Base-by-base conservation (phyloP, 768 basidiomycete species). In the Hemileccinum impolitum region DNA sequence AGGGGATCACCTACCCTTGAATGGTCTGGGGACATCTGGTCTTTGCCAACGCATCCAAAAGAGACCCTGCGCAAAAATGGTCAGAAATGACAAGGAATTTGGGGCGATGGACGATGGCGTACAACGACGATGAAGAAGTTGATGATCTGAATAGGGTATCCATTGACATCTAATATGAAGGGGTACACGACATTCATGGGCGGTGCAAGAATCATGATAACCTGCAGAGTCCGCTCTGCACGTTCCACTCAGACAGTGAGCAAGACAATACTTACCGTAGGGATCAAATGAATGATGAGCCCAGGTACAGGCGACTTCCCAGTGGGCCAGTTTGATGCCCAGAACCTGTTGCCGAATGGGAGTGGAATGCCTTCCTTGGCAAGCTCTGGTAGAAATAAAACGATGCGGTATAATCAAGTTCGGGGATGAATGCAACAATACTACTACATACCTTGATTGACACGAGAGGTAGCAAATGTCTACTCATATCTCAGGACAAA, bases 311-410 rank as follows among this genome's bases (percentile, higher is more conserved):
- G 81, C 0, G 81, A 76, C 52, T 75, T 77, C 5, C 79, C 77
- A 1, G 76, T 78, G 1, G 79, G 79, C 80, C 79, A 80, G 55
- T 81, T 82, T 1, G 78, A 79, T 2, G 81, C 81, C 80, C 79
- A 81, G 56, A 82, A 78, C 18, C 62, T 71, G 53, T 77, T 81
- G 1, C 78, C 78, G 44, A 80, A 80, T 0, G 80, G 80, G 1
- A 82, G 70, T 8, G 80, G 80, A n/a, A 82, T 66, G 1, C 81
- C 81, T 57, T 81, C 81, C 52, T 83, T 83, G 5, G 81, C 81
- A 4, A 83, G 73, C 45, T 82, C 81, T 76, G 43, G 25, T 9
- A 4, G 8, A 15, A 38, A 21, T 4, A n/a, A 21, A 28, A 8
- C 14, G 13, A 19, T 1, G 15, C 18, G 1, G 12, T 17, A 1